Base-by-base conservation (phyloP, 345 rosid genomes). In the Camelina laxa region DNA sequence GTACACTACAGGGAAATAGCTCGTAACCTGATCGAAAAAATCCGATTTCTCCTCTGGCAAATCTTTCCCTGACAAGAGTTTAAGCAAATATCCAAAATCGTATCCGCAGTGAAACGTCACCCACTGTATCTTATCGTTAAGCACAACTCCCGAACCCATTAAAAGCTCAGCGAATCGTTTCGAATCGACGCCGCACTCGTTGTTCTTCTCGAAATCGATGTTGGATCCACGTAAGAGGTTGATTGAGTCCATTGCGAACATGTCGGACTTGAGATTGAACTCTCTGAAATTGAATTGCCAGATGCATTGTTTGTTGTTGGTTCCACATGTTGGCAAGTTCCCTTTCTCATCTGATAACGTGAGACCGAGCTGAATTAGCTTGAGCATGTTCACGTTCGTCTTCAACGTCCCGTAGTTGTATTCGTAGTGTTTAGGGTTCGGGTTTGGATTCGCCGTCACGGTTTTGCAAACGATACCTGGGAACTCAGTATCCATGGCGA, bases 401-500 rank as follows among this genome's bases (percentile, higher is more conserved):
- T 80, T 92, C 70, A 92, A 72, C 20, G 95, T 84, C 36, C 76
- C 85, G 83, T 88, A 92, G 67, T 86, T 82, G 63, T 71, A 83
- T 11, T 88, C 92, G 65, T 67, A 57, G 21, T 79, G 75, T 49
- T 19, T 75, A 17, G 59, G 33, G 6, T 53, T 21, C 5, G 27
- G 30, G 30, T 21, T 51, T 11, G 60, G 81, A 82, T 48, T 57
- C 69, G 69, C 71, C 67, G 91, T 89, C 2, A 92, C 84, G 0
- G 89, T 81, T n/a, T 91, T 87, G 67, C 89, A 69, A 3, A 83
- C 91, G 20, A 84, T 75, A 48, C 98, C 98, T 1, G 94, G 98
- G 67, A 92, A 92, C 80, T 92, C 96, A 0, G 94, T 92, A 70
- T 92, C 97, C 96, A 92, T 92, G 4, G 96, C 98, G 3, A 92